Percentiles rank a stretch among this genome's conserved stretches.
Evolutionary conservation across 768 basidiomycete genomes (phyloP).

Genomic region (Myochromella boudieri): DNA sequence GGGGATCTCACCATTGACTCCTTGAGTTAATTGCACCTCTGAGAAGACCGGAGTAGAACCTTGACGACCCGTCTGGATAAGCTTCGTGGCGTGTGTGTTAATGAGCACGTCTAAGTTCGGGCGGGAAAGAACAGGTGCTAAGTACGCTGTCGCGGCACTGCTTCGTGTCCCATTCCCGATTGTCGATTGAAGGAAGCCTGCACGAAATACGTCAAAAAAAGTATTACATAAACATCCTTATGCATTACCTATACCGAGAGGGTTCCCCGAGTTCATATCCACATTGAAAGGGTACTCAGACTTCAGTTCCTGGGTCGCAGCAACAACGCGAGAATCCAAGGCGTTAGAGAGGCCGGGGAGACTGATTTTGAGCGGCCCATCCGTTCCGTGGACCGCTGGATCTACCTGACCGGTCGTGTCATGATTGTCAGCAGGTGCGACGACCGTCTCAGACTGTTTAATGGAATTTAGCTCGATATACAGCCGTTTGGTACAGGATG

Average conservation of each 20-base stretch:
- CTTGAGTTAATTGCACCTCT: constrained; percentile 20
- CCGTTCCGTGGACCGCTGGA: constrained; percentile 29
- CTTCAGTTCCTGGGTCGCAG: constrained; percentile 24
- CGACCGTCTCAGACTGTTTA: constrained; percentile 31
- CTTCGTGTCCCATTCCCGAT: constrained; percentile 25
- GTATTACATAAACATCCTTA: not conserved
- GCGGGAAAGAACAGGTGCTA: constrained; percentile 19
- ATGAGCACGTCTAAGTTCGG: constrained; percentile 30
- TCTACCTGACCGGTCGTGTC: constrained; percentile 29
- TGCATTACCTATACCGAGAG: constrained; percentile 24
- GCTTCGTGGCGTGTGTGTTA: constrained; percentile 22
- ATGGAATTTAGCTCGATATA: not conserved
- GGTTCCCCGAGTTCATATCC: constrained; percentile 24
- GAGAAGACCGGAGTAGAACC: constrained; percentile 9
- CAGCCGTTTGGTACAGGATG: not conserved
- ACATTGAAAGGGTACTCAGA: constrained; percentile 23
- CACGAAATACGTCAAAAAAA: not conserved
- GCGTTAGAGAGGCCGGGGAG: constrained; percentile 24
- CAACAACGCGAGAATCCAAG: constrained; percentile 26
- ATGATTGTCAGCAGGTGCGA: constrained; percentile 30
- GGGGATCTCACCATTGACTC: constrained; percentile 2
- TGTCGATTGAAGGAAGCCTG: constrained; percentile 25
- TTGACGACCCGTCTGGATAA: constrained; percentile 1
- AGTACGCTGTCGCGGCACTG: constrained; percentile 29
- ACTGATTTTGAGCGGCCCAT: constrained; percentile 27